Evolutionary conservation across 768 basidiomycete genomes (phyloP), one percentile per base, ranked within the genome.

Genomic region (Amanita rimosa): DNA sequence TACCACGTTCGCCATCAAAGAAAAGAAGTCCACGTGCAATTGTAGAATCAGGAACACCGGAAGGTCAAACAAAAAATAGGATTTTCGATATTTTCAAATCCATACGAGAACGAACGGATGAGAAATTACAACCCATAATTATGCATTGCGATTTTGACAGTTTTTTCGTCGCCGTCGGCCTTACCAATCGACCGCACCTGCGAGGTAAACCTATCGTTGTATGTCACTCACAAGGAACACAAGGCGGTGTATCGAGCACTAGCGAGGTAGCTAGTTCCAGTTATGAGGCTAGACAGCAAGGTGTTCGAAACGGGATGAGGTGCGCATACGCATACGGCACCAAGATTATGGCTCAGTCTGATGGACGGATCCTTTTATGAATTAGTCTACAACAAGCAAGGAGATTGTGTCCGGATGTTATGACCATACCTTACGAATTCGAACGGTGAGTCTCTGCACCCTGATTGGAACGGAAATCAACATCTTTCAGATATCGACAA

Each of bases 91-190:
- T n/a, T 36, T n/a, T 33, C 8, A 39, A 39, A 13, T 16, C 21
- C 11, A 16, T n/a, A 5, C 16, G 29, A 13, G 40, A 43, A 35
- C 29, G 27, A 33, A 22, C 22, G 22, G 31, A 43, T 43, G 21
- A 21, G 35, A 11, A 41, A 2, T 9, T 22, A 8, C 21, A 49
- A 21, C 73, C 74, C 13, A 78, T 87, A 8, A 85, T 91, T 57
- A 88, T 93, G 86, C 90, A 93, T 57, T 89, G 86, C 55, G 90
- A 93, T 62, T 97, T 98, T 54, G 96, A 99, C 58, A 91, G 84
- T 54, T 98, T 97, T 71, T 99, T 99, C 60, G 94, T 97, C 9
- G 83, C 88, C 1, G 95, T 84, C n/a, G 90, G 92, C 0, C 65
- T 94, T 44, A 71, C 88, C 2, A 79, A 73, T 50, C 72, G 92